phyloP scores from a whole-genome alignment of 805 yeast genomes.

The Komagataella kurtzmanii region DNA sequence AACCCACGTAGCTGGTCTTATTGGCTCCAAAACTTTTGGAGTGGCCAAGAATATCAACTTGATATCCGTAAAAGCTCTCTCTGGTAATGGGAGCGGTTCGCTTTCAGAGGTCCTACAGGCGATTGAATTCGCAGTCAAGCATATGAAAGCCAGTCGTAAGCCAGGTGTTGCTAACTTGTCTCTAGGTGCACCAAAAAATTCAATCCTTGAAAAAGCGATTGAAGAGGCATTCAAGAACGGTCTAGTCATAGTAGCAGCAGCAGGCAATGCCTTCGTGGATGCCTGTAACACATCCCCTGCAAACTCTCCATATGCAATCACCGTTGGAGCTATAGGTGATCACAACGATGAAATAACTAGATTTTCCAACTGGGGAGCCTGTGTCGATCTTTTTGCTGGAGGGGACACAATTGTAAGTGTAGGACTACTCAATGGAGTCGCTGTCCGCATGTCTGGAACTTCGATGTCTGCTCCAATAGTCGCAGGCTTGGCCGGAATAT shows the following conservation, averaged over 20 bases:
- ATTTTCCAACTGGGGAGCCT: slow-evolving; percentile 89
- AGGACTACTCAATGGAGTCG: slow-evolving; percentile 16
- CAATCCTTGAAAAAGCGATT: slow-evolving; percentile 61
- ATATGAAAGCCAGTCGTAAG: slow-evolving; percentile 21
- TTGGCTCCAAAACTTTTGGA: slow-evolving; percentile 71
- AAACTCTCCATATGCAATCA: slow-evolving; percentile 53
- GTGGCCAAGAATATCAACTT: slow-evolving; percentile 61
- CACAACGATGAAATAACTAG: slow-evolving; percentile 52
- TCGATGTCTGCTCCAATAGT: slow-evolving; percentile 74
- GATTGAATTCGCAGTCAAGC: slow-evolving; percentile 54
- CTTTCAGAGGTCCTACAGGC: slow-evolving; percentile 53
- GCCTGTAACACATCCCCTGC: slow-evolving; percentile 88
- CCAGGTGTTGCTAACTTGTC: slow-evolving; percentile 69
- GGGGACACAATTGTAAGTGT: slow-evolving; percentile 61
- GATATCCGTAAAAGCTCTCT: slow-evolving; percentile 66
- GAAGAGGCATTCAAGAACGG: slow-evolving; percentile 67
- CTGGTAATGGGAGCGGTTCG: slow-evolving; percentile 56
- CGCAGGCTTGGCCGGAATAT: slow-evolving; percentile 48
- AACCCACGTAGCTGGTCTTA: slow-evolving; percentile 84
- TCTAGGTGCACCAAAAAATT: slow-evolving; percentile 60
- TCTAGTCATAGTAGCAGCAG: slow-evolving; percentile 63
- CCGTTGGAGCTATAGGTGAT: slow-evolving; percentile 87
- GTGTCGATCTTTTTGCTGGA: slow-evolving; percentile 78
- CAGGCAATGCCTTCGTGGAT: slow-evolving; percentile 69
- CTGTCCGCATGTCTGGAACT: slow-evolving; percentile 44